These are phyloP conservation scores for Diaporthe longicolla DNA, from an alignment of 2,329 filamentous ascomycete genomes.

Conservation along the genomic window DNA sequence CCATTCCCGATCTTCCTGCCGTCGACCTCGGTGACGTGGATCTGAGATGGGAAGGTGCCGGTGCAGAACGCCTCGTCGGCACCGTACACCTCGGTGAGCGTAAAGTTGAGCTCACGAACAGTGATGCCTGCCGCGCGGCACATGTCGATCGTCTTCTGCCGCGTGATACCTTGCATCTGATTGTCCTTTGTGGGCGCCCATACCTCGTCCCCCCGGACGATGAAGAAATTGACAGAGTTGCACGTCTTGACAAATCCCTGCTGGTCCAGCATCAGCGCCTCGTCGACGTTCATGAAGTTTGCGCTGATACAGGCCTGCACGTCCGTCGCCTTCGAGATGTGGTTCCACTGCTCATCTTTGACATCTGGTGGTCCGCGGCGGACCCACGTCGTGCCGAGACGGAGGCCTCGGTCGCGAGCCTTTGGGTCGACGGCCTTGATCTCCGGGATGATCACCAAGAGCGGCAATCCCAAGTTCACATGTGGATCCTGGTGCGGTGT, in stretches of 20 bases:
- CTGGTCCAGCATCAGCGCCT: conserved; percentile 9
- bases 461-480: not conserved
- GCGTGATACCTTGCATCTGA: conserved; percentile 6
- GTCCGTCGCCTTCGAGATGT: conserved; percentile 6
- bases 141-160: not conserved
- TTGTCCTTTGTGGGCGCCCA: conserved; percentile 24
- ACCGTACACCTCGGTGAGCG: not conserved
- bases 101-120: not conserved
- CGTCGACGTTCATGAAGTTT: conserved; percentile 10
- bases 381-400: conserved; percentile 1
- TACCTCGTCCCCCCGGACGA: conserved; percentile 1
- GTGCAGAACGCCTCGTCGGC: conserved; percentile 16
- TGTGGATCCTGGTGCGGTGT: conserved; percentile 10
- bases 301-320: conserved; percentile 20
- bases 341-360: conserved; percentile 24
- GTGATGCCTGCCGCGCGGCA: not conserved
- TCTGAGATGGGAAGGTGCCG: conserved; percentile 2
- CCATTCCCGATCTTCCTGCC: not conserved
- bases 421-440: conserved; percentile 21
- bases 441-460: conserved; percentile 6
- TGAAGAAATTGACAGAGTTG: conserved; percentile 2
- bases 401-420: not conserved
- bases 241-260: not conserved
- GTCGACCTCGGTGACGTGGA: conserved; percentile 8
- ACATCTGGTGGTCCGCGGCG: conserved; percentile 4